Evolutionary conservation across 495 filamentous ascomycete species (phyloP).

Genomic region (Evansstolkia leycettana): DNA sequence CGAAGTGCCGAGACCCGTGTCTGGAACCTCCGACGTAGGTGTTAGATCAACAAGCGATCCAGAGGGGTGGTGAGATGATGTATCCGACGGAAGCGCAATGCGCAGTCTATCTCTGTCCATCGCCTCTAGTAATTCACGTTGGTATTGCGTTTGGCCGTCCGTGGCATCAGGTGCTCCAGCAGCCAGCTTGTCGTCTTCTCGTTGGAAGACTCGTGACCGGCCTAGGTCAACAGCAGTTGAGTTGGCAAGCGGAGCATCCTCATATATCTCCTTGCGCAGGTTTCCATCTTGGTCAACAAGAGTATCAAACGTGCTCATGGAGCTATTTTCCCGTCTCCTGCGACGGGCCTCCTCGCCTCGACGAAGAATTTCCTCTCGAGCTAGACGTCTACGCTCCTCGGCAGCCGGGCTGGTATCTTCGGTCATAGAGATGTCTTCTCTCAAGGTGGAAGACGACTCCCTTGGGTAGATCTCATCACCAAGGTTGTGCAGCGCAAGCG

Average conservation of each 20-base stretch:
- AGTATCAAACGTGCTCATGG: conserved; percentile 36
- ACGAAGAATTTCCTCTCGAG: conserved; percentile 63
- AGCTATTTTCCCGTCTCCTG: conserved; percentile 10
- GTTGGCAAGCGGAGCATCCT: conserved; percentile 14
- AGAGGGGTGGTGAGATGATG: conserved; percentile 22
- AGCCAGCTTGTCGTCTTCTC: conserved; percentile 38
- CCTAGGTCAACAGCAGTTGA: conserved; percentile 34
- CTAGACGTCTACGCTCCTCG: conserved; percentile 54
- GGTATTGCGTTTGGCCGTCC: conserved; percentile 2
- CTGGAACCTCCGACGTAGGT: conserved; percentile 31
- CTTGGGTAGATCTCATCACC: conserved; percentile 62
- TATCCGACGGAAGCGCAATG: conserved; percentile 22
- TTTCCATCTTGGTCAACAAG: conserved; percentile 42
- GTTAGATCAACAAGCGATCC: conserved; percentile 33
- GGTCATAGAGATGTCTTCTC: conserved; percentile 39
- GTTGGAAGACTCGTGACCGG: conserved; percentile 42
- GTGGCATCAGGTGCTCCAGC: conserved; percentile 1
- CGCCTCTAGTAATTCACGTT: conserved; percentile 2
- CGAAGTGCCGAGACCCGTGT: conserved; percentile 3
- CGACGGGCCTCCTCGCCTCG: conserved; percentile 36
- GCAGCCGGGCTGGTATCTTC: conserved; percentile 51
- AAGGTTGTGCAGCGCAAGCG: conserved; percentile 61
- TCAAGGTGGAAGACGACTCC: conserved; percentile 7
- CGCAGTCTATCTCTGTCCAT: conserved; percentile 11
- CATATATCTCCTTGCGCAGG: conserved; percentile 15